phyloP scores from a whole-genome alignment of 169 alveolate genomes.

The Besnoitia besnoiti region DNA sequence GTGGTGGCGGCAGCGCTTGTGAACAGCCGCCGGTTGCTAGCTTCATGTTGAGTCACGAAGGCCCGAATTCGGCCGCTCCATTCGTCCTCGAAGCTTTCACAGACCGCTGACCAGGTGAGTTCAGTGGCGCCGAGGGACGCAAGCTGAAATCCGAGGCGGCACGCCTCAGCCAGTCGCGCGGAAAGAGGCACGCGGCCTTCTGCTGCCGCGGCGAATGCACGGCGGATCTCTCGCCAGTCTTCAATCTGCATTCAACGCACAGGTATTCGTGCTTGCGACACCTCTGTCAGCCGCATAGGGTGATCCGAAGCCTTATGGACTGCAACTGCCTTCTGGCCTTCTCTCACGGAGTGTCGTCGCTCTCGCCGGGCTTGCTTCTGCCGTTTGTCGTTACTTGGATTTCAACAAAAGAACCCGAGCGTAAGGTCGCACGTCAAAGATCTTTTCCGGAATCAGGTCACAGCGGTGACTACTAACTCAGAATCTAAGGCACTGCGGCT shows the following conservation, averaged over 20 bases:
- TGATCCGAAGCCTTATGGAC: too few relatives aligned
- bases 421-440: too few relatives aligned
- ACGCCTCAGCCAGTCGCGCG: neutral
- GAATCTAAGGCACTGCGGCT: too few relatives aligned
- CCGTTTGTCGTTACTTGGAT: too few relatives aligned
- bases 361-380: too few relatives aligned
- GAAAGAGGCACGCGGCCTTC: neutral
- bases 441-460: too few relatives aligned
- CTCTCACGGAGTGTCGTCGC: too few relatives aligned
- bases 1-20: neutral
- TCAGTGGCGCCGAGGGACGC: neutral
- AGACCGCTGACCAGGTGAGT: slow-evolving; percentile 8
- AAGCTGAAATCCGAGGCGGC: slow-evolving; percentile 12
- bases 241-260: neutral
- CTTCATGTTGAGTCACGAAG: neutral
- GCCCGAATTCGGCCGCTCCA: neutral
- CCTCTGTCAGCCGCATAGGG: too few relatives aligned
- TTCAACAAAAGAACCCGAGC: too few relatives aligned
- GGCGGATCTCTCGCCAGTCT: slow-evolving; percentile 11
- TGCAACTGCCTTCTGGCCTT: too few relatives aligned
- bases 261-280: too few relatives aligned
- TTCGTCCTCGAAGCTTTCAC: neutral
- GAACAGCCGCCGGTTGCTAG: neutral
- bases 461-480: too few relatives aligned
- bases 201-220: neutral